Conservation (phyloP, 177 flowering plant species). For the Vitis hybrid region DNA sequence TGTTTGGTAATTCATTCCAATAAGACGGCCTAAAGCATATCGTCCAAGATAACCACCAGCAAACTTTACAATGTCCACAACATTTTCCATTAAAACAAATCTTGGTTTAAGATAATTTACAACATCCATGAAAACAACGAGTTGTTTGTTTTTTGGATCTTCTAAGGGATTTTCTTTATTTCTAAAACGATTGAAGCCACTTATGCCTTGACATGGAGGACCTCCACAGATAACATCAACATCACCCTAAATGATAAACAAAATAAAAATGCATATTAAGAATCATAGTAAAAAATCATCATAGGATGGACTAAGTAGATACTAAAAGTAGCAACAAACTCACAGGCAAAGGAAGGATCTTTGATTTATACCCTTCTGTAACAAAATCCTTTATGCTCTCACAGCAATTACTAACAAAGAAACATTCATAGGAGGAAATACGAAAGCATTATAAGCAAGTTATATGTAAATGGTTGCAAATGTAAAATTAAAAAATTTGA, state of each 20-base stretch:
- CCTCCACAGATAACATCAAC: constrained; percentile 86
- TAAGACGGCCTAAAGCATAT: constrained; percentile 61
- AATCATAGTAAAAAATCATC: not conserved
- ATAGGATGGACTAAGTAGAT: not conserved
- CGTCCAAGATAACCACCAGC: constrained; percentile 56
- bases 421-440: not conserved
- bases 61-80: constrained; percentile 77
- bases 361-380: constrained; percentile 34
- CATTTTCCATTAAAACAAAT: constrained; percentile 83
- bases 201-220: constrained; percentile 90
- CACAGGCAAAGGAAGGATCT: constrained; percentile 69
- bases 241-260: constrained; percentile 50
- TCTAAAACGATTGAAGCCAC: constrained; percentile 81
- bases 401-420: constrained; percentile 41
- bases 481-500: not conserved
- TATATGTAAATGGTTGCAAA: no score
- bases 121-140: constrained; percentile 69
- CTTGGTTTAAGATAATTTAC: constrained; percentile 65
- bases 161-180: constrained; percentile 42
- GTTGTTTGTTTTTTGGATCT: constrained; percentile 67
- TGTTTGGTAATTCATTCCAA: constrained; percentile 65
- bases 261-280: not conserved
- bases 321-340: constrained; percentile 13
- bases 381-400: constrained; percentile 54
- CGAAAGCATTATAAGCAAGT: not conserved